These are phyloP conservation scores for Mucor racemosus DNA, from an alignment of 371 early-diverging fungal species.

Conservation along the genomic window DNA sequence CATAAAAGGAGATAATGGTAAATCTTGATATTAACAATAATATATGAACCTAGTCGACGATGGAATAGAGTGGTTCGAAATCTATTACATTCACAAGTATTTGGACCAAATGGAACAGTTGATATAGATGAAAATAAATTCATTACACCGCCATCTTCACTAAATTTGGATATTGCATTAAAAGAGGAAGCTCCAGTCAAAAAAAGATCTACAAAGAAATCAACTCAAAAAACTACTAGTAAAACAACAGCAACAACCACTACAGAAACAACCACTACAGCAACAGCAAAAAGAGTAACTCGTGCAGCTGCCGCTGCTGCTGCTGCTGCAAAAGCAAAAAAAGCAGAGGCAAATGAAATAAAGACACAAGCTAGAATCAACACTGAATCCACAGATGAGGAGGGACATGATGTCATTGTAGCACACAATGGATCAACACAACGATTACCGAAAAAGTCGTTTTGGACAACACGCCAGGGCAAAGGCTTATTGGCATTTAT, in stretches of 20 bases:
- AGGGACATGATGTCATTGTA: background rate
- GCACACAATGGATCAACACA: background rate
- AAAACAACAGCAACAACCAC: background rate
- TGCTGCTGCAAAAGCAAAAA: background rate
- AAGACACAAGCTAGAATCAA: background rate
- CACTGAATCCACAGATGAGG: background rate
- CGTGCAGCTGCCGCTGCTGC: background rate
- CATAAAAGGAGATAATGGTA: background rate
- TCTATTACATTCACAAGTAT: conserved; percentile 33
- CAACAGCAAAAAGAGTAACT: background rate
- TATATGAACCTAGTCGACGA: conserved; percentile 31
- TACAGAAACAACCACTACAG: no score
- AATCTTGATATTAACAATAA: background rate
- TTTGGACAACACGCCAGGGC: conserved; percentile 13
- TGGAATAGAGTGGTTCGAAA: conserved; percentile 46
- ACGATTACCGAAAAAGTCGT: background rate
- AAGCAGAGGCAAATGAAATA: background rate
- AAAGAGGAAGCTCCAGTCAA: background rate
- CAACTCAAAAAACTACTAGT: background rate
- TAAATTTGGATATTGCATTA: no score
- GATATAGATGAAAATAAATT: background rate
- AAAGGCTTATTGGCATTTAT: conserved; percentile 35
- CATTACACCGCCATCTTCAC: background rate
- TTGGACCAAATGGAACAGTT: background rate
- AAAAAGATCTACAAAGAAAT: background rate